Base-by-base conservation (phyloP, 2,329 filamentous ascomycete genomes). In the Chrysoporthe cubensis region DNA sequence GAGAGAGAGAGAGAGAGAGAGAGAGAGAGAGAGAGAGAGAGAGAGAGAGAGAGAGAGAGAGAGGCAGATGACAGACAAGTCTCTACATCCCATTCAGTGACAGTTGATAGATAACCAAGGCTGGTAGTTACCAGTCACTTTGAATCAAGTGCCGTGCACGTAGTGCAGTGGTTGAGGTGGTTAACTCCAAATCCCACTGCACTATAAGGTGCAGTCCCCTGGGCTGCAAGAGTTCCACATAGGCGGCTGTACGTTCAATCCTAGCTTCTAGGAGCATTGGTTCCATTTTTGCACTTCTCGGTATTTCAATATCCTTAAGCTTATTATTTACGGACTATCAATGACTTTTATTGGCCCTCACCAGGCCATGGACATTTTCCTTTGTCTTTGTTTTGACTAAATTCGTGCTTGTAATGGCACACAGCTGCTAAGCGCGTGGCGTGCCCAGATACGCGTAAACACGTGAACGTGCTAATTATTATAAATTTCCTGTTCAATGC, bases 161-260 rank as follows among this genome's bases (percentile, higher is more conserved):
- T 56, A 56, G 52, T 56, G 26, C 14, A 56, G 26, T 18, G 26
- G 26, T 56, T 26, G 26, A 34, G 26, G 52, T 56, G 52, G 26
- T 56, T 56, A 21, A 34, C 52, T 21, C 52, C 52, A 34, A 16
- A 56, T 21, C 26, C 52, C 26, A 16, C 26, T 34, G 52, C 52
- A 56, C 26, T 56, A 56, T 56, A 56, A 56, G 52, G 26, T 56
- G 26, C 52, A 37, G 48, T 52, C 21, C n/a, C 48, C 48, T 52
- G 48, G 48, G 6, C 48, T 9, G 8, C 11, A 26, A 26, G 2
- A 26, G 26, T 26, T 26, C 26, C 26, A 26, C n/a, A 52, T 52
- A 32, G 13, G 32, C 14, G n/a, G 52, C 52, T 56, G 52, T 56
- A 26, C 26, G 26, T 37, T 34, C 14, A 56, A 56, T 56, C 14